These are phyloP conservation scores for Serendipita sp. DNA, from an alignment of 768 basidiomycete species.

Conservation along the genomic window DNA sequence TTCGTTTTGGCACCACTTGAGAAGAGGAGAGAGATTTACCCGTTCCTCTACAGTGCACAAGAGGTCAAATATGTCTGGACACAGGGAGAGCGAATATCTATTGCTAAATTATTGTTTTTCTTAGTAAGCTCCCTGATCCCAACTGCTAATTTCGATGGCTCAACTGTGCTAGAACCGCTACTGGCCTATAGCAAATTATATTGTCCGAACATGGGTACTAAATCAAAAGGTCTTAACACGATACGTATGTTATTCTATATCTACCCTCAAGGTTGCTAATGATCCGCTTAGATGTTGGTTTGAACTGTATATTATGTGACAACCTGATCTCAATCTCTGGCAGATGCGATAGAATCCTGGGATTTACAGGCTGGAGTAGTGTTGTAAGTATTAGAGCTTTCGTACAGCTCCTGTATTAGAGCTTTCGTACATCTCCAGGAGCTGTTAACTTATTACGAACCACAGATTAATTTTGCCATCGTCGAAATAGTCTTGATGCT, in stretches of 20 bases:
- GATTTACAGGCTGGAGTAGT: not conserved
- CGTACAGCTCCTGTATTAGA: not conserved
- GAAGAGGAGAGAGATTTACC: too few species aligned
- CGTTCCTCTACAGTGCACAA: not conserved
- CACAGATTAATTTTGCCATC: not conserved
- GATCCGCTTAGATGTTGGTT: too few species aligned
- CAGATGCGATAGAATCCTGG: not conserved
- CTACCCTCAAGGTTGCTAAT: too few species aligned
- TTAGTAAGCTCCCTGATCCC: not conserved
- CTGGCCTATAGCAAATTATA: not conserved
- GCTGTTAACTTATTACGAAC: not conserved
- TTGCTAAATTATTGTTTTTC: not conserved
- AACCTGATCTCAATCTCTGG: too few species aligned
- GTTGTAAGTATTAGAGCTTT: not conserved
- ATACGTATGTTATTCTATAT: not conserved
- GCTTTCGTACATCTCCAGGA: too few species aligned
- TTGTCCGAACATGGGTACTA: not conserved
- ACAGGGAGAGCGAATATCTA: not conserved
- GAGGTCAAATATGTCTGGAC: not conserved
- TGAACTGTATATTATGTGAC: too few species aligned
- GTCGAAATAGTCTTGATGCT: slow-evolving; percentile 2
- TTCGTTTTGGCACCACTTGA: not conserved
- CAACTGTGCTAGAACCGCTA: not conserved
- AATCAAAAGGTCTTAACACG: not conserved
- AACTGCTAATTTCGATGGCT: not conserved